Evolutionary conservation across 2,329 filamentous ascomycete species (phyloP).

Genomic region (Diaporthe australafricana): DNA sequence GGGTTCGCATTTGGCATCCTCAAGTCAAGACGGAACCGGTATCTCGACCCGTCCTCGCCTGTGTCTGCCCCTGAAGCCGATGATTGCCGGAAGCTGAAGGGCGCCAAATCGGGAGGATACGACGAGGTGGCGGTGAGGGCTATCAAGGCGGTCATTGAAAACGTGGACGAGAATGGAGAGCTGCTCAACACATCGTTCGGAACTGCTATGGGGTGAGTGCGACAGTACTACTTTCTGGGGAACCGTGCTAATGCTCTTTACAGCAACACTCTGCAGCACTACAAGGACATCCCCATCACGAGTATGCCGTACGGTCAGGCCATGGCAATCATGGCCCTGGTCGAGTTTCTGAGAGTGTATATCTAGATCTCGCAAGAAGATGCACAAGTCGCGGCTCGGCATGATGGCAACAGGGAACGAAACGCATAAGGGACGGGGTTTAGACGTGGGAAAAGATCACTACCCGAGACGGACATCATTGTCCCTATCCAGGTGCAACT

Average conservation of each 20-base stretch:
- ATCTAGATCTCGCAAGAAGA: constrained; percentile 41
- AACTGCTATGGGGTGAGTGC: constrained; percentile 74
- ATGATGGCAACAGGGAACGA: background rate
- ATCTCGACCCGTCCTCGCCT: constrained; percentile 65
- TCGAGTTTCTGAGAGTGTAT: constrained; percentile 76
- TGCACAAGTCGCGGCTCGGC: background rate
- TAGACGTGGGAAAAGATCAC: background rate
- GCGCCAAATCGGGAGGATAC: constrained; percentile 50
- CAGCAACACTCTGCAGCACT: constrained; percentile 73
- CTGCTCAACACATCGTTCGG: constrained; percentile 81
- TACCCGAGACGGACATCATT: background rate
- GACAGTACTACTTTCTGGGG: too few relatives aligned
- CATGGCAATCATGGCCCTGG: constrained; percentile 85
- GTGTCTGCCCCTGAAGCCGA: constrained; percentile 30
- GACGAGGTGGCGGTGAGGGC: constrained; percentile 72
- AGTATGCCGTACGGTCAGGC: constrained; percentile 89
- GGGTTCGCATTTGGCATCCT: constrained; percentile 85
- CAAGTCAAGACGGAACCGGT: constrained; percentile 77
- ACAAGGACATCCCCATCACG: constrained; percentile 80
- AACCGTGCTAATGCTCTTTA: background rate
- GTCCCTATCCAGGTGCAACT: background rate
- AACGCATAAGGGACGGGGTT: background rate
- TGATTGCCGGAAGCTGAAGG: constrained; percentile 31
- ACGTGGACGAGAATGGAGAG: constrained; percentile 76
- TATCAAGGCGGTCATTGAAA: constrained; percentile 73